Conservation (phyloP, 495 filamentous ascomycete genomes). For the Cercophora samala region DNA sequence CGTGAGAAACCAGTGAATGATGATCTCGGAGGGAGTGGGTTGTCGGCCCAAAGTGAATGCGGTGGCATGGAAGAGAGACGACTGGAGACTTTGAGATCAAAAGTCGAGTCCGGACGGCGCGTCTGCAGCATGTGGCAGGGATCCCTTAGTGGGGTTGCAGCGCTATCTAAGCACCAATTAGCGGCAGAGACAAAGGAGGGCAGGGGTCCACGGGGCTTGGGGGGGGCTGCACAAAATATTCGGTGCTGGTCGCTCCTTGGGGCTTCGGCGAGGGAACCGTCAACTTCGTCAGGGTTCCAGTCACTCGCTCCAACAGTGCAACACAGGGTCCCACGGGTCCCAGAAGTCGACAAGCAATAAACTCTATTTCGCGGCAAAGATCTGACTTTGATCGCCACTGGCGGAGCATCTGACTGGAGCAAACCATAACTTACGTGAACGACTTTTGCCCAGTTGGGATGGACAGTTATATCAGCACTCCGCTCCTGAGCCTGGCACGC, state of each 20-base stretch:
- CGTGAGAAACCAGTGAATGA: constrained; percentile 12
- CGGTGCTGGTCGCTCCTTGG: background rate
- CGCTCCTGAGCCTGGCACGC: too few relatives aligned
- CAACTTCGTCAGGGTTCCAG: background rate
- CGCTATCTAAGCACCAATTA: constrained; percentile 21
- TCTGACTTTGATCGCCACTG: constrained; percentile 7
- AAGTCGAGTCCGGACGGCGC: constrained; percentile 9
- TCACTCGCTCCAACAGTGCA: too few relatives aligned
- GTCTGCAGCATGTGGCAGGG: constrained; percentile 17
- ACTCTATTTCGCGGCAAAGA: constrained; percentile 1
- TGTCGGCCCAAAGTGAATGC: constrained; percentile 16
- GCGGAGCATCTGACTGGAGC: constrained; percentile 2
- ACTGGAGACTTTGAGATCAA: constrained; percentile 14
- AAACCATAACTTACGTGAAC: constrained; percentile 2
- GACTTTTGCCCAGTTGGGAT: background rate
- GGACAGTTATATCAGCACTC: too few relatives aligned
- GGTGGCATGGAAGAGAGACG: constrained; percentile 25
- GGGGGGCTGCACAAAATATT: constrained; percentile 2
- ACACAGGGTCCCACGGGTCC: background rate
- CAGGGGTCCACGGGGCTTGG: constrained; percentile 9
- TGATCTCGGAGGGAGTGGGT: constrained; percentile 10
- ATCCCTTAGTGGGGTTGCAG: constrained; percentile 14
- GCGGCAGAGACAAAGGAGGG: background rate
- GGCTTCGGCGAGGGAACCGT: background rate
- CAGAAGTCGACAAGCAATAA: background rate